Percentiles rank a stretch among this genome's conserved stretches.
These are phyloP conservation scores for Dunaliella primolecta DNA, from an alignment of 139 green algal species.

Conservation along the genomic window DNA sequence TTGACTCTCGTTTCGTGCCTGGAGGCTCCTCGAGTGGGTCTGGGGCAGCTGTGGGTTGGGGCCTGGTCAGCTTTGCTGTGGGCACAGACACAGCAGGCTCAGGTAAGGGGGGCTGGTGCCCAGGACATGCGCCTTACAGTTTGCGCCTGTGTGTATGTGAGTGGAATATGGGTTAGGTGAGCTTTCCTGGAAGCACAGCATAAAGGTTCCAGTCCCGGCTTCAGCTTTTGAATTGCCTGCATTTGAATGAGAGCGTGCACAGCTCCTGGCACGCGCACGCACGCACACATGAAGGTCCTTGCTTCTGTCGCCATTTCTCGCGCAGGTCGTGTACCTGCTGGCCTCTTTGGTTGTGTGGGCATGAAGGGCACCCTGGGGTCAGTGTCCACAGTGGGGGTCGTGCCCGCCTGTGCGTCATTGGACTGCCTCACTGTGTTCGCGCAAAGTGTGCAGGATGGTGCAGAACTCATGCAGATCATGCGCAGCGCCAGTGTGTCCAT, in stretches of 20 bases:
- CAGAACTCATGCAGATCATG: slow-evolving; percentile 43
- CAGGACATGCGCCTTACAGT: no score
- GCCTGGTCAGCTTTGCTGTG: slow-evolving; percentile 71
- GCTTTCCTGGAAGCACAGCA: no score
- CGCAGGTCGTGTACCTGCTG: slow-evolving; percentile 57
- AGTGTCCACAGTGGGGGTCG: slow-evolving; percentile 62
- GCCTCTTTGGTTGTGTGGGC: slow-evolving; percentile 72
- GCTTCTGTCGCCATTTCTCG: no score
- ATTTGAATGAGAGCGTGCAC: no score
- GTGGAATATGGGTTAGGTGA: no score
- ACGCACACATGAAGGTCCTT: no score
- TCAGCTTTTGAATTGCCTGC: not conserved
- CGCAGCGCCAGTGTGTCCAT: not conserved
- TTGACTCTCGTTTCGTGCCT: slow-evolving; percentile 66
- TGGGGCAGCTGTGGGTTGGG: slow-evolving; percentile 55
- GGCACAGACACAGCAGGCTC: slow-evolving; percentile 81
- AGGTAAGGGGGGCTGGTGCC: not conserved
- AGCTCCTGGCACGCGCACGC: no score
- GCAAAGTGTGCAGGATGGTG: slow-evolving; percentile 53
- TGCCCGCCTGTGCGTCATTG: slow-evolving; percentile 67
- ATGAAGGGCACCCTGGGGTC: slow-evolving; percentile 70
- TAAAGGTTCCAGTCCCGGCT: not conserved
- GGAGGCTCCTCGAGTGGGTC: slow-evolving; percentile 71
- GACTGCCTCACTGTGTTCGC: slow-evolving; percentile 79
- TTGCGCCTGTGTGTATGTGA: no score